Conservation (phyloP, 2,329 filamentous ascomycete species). For the Fusarium stilboides region DNA sequence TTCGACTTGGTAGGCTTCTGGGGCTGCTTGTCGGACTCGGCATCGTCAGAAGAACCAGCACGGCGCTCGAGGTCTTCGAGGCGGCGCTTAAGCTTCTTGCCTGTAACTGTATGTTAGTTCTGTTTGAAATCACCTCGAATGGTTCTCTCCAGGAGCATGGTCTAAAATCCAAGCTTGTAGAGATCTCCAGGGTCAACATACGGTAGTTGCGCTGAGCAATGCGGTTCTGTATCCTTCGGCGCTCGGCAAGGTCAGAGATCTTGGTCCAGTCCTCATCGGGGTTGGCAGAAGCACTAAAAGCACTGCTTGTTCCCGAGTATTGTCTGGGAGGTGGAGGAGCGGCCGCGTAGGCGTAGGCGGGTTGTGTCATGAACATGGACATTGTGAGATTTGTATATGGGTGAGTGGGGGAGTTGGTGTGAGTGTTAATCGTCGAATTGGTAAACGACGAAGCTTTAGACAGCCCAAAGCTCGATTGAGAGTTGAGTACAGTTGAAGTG, state of each 20-base stretch:
- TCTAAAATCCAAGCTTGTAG: not conserved
- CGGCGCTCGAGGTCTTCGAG: slow-evolving; percentile 88
- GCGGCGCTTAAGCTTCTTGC: slow-evolving; percentile 94
- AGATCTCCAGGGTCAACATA: slow-evolving; percentile 63
- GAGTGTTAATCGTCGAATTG: slow-evolving; percentile 28
- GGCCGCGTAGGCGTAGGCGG: slow-evolving; percentile 53
- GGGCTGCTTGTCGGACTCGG: slow-evolving; percentile 53
- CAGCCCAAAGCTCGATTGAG: slow-evolving; percentile 28
- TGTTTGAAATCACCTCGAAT: not conserved
- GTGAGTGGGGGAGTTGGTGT: slow-evolving; percentile 24
- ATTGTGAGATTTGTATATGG: slow-evolving; percentile 46
- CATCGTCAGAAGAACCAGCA: slow-evolving; percentile 72
- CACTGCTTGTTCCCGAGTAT: slow-evolving; percentile 86
- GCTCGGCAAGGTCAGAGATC: slow-evolving; percentile 96
- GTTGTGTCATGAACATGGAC: slow-evolving; percentile 57
- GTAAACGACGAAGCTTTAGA: slow-evolving; percentile 36
- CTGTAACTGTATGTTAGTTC: slow-evolving; percentile 59
- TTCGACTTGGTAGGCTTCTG: slow-evolving; percentile 53
- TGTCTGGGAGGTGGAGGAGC: slow-evolving; percentile 69
- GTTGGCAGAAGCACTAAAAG: slow-evolving; percentile 94
- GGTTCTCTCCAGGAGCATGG: slow-evolving; percentile 1
- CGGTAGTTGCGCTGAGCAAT: slow-evolving; percentile 98
- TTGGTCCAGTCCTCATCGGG: slow-evolving; percentile 99
- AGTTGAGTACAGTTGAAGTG: slow-evolving; percentile 14
- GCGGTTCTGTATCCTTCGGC: slow-evolving; percentile 94